A percentile compares a stretch with the other conserved stretches of the same genome.
Conservation (phyloP, 306 rosid species). For the Carpinus fangiana region DNA sequence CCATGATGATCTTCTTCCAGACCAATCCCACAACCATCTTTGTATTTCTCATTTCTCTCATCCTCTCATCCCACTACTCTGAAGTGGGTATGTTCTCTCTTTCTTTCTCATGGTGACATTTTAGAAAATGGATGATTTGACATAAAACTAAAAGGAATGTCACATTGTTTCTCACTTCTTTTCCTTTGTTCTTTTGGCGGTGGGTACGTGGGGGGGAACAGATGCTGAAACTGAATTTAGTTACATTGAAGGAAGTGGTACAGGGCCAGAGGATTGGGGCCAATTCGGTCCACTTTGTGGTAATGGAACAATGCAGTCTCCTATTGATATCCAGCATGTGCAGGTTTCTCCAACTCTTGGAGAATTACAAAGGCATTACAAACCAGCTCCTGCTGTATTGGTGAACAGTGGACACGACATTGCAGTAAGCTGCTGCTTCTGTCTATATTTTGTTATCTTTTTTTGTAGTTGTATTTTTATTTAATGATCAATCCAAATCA, state of each 20-base stretch:
- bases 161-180: neutral
- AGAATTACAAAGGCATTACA: constrained; percentile 47
- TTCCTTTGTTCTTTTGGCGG: neutral
- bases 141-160: neutral
- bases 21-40: constrained; percentile 23
- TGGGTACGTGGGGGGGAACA: constrained; percentile 1
- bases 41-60: constrained; percentile 26
- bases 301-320: constrained; percentile 70
- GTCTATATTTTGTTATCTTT: neutral
- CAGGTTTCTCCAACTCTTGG: constrained; percentile 45
- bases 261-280: constrained; percentile 75
- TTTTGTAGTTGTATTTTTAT: neutral
- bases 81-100: constrained; percentile 47
- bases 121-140: neutral
- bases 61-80: constrained; percentile 28
- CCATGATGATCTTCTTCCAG: constrained; percentile 5
- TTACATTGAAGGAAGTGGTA: constrained; percentile 47
- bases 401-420: constrained; percentile 71
- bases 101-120: neutral
- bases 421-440: constrained; percentile 31
- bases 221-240: constrained; percentile 42
- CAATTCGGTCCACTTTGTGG: constrained; percentile 49
- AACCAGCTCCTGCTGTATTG: constrained; percentile 58
- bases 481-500: neutral
- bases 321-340: constrained; percentile 62